Conservation (phyloP, 2,329 filamentous ascomycete genomes). For the Aspergillus eucalypticola region DNA sequence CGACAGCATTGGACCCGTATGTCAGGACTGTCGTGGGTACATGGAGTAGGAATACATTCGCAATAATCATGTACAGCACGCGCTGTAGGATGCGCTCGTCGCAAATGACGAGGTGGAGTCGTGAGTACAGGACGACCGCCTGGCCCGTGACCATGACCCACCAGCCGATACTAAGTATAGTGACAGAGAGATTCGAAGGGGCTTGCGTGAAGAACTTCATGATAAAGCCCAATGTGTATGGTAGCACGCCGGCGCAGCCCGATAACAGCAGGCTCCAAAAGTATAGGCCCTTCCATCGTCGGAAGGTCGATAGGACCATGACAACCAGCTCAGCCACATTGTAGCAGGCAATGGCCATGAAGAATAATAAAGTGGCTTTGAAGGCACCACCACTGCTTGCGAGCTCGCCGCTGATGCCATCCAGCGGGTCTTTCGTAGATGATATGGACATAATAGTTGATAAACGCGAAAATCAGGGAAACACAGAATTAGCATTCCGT, state of each 20-base stretch:
- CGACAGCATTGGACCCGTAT: constrained; percentile 43
- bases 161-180: constrained; percentile 57
- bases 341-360: constrained; percentile 45
- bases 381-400: constrained; percentile 23
- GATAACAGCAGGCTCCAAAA: constrained; percentile 45
- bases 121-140: constrained; percentile 62
- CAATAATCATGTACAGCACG: constrained; percentile 60
- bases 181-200: constrained; percentile 37
- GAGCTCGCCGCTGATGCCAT: constrained; percentile 35
- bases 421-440: constrained; percentile 23
- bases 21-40: constrained; percentile 57
- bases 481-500: background rate
- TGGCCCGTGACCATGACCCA: constrained; percentile 64
- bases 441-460: constrained; percentile 7
- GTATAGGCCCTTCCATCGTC: constrained; percentile 43
- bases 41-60: constrained; percentile 56
- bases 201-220: constrained; percentile 42
- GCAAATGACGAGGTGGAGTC: constrained; percentile 60
- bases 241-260: constrained; percentile 38
- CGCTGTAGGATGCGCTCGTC: constrained; percentile 51
- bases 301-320: constrained; percentile 42
- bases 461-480: background rate
- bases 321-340: constrained; percentile 52
- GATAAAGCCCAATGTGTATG: constrained; percentile 45
- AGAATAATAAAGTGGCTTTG: constrained; percentile 30